Evolutionary conservation across 345 rosid genomes (phyloP).

Genomic region (Raphanus sativus): DNA sequence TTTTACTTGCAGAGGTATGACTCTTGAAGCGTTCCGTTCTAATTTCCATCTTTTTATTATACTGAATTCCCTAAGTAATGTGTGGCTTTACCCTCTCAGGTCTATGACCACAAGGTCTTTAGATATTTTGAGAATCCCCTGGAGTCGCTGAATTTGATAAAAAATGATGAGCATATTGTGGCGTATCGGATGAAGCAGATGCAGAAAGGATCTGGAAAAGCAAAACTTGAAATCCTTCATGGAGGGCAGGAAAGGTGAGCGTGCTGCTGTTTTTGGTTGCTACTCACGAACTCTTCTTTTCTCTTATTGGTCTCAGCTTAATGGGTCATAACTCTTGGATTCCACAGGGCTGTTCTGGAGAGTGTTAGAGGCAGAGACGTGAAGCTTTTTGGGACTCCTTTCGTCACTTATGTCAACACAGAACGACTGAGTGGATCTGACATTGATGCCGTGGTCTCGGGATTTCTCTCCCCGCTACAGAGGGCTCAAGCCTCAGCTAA

Average conservation of each 20-base stretch:
- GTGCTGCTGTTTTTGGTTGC: slow-evolving; percentile 15
- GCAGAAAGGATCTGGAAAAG: slow-evolving; percentile 54
- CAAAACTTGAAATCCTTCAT: slow-evolving; percentile 66
- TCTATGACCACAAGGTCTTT: slow-evolving; percentile 66
- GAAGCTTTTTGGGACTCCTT: slow-evolving; percentile 72
- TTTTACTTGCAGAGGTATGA: slow-evolving; percentile 84
- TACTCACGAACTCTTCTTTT: slow-evolving; percentile 5
- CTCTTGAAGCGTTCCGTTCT: neutral
- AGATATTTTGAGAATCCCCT: slow-evolving; percentile 63
- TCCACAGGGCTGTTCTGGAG: slow-evolving; percentile 33
- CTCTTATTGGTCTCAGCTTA: slow-evolving; percentile 3
- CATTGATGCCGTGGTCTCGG: slow-evolving; percentile 54
- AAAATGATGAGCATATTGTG: slow-evolving; percentile 86
- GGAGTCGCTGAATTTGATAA: slow-evolving; percentile 60
- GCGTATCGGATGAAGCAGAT: slow-evolving; percentile 64
- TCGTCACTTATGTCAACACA: slow-evolving; percentile 59
- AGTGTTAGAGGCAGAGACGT: slow-evolving; percentile 26
- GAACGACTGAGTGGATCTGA: slow-evolving; percentile 65
- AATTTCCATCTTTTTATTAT: slow-evolving; percentile 20
- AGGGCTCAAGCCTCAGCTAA: slow-evolving; percentile 34
- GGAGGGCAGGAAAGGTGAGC: slow-evolving; percentile 67
- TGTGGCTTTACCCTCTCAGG: slow-evolving; percentile 46
- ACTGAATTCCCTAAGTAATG: neutral
- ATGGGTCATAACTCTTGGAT: slow-evolving; percentile 10
- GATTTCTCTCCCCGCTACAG: slow-evolving; percentile 65